Base-by-base conservation (phyloP, 2,329 filamentous ascomycete genomes). In the Chrysoporthe deuterocubensis region DNA sequence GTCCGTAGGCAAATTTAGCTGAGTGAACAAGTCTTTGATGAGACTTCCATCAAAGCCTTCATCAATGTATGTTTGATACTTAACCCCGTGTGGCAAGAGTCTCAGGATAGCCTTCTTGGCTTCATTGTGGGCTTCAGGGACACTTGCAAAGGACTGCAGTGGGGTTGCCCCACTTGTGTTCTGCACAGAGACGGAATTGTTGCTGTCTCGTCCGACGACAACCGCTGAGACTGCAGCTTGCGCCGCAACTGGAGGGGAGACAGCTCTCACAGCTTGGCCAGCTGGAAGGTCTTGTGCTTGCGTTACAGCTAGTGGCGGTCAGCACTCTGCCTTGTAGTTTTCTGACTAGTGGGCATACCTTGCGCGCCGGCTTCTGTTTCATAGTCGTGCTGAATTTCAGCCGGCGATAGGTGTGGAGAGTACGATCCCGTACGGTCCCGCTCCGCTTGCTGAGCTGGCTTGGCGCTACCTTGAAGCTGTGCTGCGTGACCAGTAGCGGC, bases 11-110 rank as follows among this genome's bases (percentile, higher is more conserved):
- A 94, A 82, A 3, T 89, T 89, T 3, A 96, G 80, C 26, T 93
- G 89, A 37, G 84, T 80, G 73, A 94, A 96, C 1, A 96, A 82
- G 42, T 81, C 77, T 66, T 84, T 85, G 46, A 97, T 79, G 13
- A 93, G 75, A 1, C 78, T 77, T 46, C 86, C 82, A 72, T 94
- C 86, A 54, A 95, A 84, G 0, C 92, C 91, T 76, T 95, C 91
- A 13, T 88, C 83, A 14, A 94, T 81, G 67, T 95, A 90, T 69
- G 92, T 86, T 65, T 90, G 84, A 74, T 90, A 97, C 26, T 88
- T 87, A 67, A 96, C 88, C 61, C 92, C 91, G 68, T 92, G 76
- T 1, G 84, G 82, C 80, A 82, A 85, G 3, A 94, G 80, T 48
- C 87, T 84, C 42, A 92, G 77, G 50, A 94, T 88, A 4, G 91